Percentiles rank a stretch among this genome's conserved stretches.
These are phyloP conservation scores for Trichoderma brevicompactum DNA, from an alignment of 2,329 filamentous ascomycete species.

Conservation along the genomic window DNA sequence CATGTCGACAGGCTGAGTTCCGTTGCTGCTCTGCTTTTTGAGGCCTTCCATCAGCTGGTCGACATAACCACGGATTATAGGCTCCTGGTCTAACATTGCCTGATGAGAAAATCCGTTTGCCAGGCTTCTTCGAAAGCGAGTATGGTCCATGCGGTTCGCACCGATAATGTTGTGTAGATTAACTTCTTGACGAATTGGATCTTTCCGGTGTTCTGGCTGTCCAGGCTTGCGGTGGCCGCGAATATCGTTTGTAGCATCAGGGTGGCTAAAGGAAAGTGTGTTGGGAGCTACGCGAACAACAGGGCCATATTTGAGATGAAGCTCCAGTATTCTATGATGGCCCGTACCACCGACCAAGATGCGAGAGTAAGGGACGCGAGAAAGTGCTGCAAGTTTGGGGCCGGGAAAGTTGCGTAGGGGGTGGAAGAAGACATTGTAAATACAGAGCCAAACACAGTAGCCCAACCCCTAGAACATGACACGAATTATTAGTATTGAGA, in stretches of 20 bases:
- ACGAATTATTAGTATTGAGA: not conserved
- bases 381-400: conserved; percentile 11
- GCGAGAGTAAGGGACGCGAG: not conserved
- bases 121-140: conserved; percentile 34
- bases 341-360: not conserved
- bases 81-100: conserved; percentile 41
- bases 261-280: conserved; percentile 14
- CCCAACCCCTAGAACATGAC: conserved; percentile 22
- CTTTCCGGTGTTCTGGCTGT: conserved; percentile 29
- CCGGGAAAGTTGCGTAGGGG: conserved; percentile 26
- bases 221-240: conserved; percentile 31
- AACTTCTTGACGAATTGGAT: not conserved
- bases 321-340: not conserved
- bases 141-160: conserved; percentile 33
- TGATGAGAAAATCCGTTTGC: conserved; percentile 39
- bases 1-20: conserved; percentile 33
- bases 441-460: conserved; percentile 7
- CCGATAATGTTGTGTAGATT: conserved; percentile 31
- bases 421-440: conserved; percentile 27
- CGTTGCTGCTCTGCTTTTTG: conserved; percentile 28
- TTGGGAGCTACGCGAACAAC: conserved; percentile 24
- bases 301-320: conserved; percentile 26
- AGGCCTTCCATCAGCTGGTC: conserved; percentile 35
- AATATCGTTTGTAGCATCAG: conserved; percentile 31
- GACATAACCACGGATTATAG: conserved; percentile 37